Percentiles rank a stretch among this genome's conserved stretches.
phyloP scores from a whole-genome alignment of 805 yeast genomes.

The Dipodascus albidus region DNA sequence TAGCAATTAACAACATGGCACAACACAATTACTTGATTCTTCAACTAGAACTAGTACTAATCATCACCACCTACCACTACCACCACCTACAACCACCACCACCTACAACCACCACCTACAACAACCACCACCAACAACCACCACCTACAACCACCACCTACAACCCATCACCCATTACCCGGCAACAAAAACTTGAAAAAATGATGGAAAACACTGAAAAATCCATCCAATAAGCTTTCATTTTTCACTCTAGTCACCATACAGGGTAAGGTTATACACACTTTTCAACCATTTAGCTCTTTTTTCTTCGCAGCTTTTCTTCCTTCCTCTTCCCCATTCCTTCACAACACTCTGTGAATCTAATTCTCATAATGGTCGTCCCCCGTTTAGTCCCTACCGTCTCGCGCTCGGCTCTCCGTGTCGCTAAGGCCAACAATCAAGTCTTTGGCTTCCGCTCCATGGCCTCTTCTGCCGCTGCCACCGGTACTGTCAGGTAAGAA shows the following conservation, averaged over 20 bases:
- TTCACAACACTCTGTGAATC: slow-evolving; percentile 1
- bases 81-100: no score
- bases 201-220: neutral
- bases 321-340: neutral
- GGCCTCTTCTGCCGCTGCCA: slow-evolving; percentile 53
- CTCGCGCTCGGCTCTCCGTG: slow-evolving; percentile 80
- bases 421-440: slow-evolving; percentile 73
- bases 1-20: no score
- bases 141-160: no score
- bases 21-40: no score
- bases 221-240: neutral
- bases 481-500: slow-evolving; percentile 88
- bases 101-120: no score
- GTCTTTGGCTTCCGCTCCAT: slow-evolving; percentile 51
- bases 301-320: neutral
- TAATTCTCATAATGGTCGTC: slow-evolving; percentile 37
- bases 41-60: no score
- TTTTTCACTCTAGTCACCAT: neutral
- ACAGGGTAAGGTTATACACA: slow-evolving; percentile 1
- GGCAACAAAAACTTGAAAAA: neutral
- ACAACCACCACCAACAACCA: no score
- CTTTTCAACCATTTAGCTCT: neutral
- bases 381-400: slow-evolving; percentile 30
- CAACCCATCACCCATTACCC: neutral
- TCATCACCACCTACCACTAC: no score